Percentiles rank a stretch among this genome's conserved stretches.
Conservation (phyloP, 495 filamentous ascomycete genomes). For the Cudoniella acicularis region DNA sequence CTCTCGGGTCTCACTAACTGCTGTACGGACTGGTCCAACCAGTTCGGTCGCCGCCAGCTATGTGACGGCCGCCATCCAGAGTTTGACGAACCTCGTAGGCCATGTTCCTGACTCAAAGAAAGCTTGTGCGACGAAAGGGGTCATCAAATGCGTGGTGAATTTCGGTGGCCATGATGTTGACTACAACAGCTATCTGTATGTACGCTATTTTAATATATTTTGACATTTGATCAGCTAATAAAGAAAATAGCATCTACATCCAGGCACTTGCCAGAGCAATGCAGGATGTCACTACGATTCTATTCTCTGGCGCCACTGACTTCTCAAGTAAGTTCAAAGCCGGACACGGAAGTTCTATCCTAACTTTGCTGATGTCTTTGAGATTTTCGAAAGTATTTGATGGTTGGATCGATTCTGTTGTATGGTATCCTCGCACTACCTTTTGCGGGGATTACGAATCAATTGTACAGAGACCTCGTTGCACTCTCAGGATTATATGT, state of each 20-base stretch:
- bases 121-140: slow-evolving; percentile 19
- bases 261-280: slow-evolving; percentile 19
- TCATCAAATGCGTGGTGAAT: slow-evolving; percentile 21
- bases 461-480: slow-evolving; percentile 16
- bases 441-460: slow-evolving; percentile 19
- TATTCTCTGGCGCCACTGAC: slow-evolving; percentile 22
- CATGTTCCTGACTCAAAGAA: slow-evolving; percentile 21
- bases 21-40: slow-evolving; percentile 22
- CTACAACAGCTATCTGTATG: slow-evolving; percentile 20
- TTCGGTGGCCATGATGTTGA: slow-evolving; percentile 24
- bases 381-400: slow-evolving; percentile 27
- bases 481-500: slow-evolving; percentile 17
- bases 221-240: no score
- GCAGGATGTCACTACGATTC: slow-evolving; percentile 21
- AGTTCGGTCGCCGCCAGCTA: slow-evolving; percentile 22
- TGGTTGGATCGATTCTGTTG: slow-evolving; percentile 25
- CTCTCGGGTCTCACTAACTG: background rate
- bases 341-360: background rate
- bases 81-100: slow-evolving; percentile 23
- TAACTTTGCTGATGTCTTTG: background rate
- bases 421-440: slow-evolving; percentile 24
- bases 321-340: slow-evolving; percentile 18
- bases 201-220: no score
- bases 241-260: slow-evolving; percentile 15
- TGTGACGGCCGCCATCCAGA: slow-evolving; percentile 24